These are phyloP conservation scores for Atalantia buxifolia DNA, from an alignment of 345 rosid species.

Conservation along the genomic window DNA sequence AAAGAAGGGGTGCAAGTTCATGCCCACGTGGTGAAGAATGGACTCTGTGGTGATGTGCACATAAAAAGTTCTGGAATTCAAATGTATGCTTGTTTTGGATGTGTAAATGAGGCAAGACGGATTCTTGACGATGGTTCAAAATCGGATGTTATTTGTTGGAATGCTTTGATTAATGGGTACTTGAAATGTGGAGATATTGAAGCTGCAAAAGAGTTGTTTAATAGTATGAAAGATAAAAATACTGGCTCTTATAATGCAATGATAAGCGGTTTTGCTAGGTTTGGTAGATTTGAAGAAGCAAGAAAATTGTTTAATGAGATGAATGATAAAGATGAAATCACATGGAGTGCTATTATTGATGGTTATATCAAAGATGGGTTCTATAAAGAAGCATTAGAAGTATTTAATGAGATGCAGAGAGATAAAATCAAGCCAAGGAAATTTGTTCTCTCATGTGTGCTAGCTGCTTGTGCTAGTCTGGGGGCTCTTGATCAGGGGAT, in stretches of 20 bases:
- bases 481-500: constrained; percentile 48
- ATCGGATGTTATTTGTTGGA: constrained; percentile 34
- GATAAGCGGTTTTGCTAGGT: constrained; percentile 37
- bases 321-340: constrained; percentile 38
- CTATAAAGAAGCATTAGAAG: constrained; percentile 37
- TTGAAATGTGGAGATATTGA: constrained; percentile 34
- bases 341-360: constrained; percentile 54
- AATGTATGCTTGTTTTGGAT: constrained; percentile 43
- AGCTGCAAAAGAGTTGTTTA: constrained; percentile 34
- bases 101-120: constrained; percentile 27
- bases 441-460: constrained; percentile 32
- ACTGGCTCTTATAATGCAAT: constrained; percentile 42
- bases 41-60: constrained; percentile 35
- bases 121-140: constrained; percentile 29
- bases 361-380: constrained; percentile 35
- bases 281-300: constrained; percentile 38
- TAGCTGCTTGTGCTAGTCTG: constrained; percentile 39
- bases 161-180: constrained; percentile 44
- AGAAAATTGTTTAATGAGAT: constrained; percentile 38
- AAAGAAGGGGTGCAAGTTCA: constrained; percentile 40
- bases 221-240: constrained; percentile 22
- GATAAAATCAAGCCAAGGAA: constrained; percentile 27
- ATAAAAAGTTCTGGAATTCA: constrained; percentile 47
- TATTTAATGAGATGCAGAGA: constrained; percentile 37
- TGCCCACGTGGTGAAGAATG: constrained; percentile 38